Evolutionary conservation across 176 grass and related monocot genomes (phyloP).

Genomic region (bread wheat (Triticum aestivum)): IWGSC_CS_RefSeq_v2.1 NC_057814.1:522252613-522253112

Average conservation of each 20-base stretch:
- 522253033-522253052: constrained; percentile 65
- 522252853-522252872: constrained; percentile 99
- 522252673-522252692: neutral
- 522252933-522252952: neutral
- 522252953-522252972: constrained; percentile 85
- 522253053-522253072: neutral
- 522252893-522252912: neutral
- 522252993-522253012: constrained; percentile 96
- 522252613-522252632: neutral
- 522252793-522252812: constrained; percentile 54
- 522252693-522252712: neutral
- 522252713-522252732: neutral
- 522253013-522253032: constrained; percentile 96
- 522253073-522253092: neutral
- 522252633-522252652: neutral
- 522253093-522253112: neutral
- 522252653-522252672: neutral
- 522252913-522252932: neutral
- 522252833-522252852: constrained; percentile 96
- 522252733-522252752: neutral
- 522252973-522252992: constrained; percentile 98
- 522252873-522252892: constrained; percentile 39
- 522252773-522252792: neutral
- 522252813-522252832: constrained; percentile 99
- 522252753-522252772: neutral